phyloP scores from a whole-genome alignment of 73 alveolate genomes.

The Paramecium pentaurelia region DNA sequence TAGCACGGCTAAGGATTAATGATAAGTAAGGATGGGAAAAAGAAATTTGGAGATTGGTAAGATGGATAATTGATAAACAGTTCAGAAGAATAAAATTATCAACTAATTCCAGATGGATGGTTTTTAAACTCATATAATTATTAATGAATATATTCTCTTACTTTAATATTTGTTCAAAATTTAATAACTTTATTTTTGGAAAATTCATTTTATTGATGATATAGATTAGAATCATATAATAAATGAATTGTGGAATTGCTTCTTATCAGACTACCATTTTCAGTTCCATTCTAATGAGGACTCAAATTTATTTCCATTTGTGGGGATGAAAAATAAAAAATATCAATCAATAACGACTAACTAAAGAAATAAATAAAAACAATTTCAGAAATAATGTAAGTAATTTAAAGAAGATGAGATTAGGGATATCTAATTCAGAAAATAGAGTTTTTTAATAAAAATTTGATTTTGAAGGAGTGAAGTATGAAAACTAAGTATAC shows the following conservation, averaged over 20 bases:
- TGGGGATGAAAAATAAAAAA: not conserved
- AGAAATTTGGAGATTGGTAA: conserved; percentile 58
- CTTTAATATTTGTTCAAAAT: not conserved
- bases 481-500: not conserved
- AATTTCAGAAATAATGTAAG: not conserved
- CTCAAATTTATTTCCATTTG: not conserved
- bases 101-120: conserved; percentile 39
- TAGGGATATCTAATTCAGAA: not conserved
- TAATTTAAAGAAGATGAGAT: not conserved
- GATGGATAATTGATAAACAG: conserved; percentile 56
- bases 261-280: not conserved
- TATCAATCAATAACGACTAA: not conserved
- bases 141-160: not conserved
- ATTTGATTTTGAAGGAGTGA: not conserved
- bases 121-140: not conserved
- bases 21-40: conserved; percentile 21
- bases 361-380: not conserved
- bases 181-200: not conserved
- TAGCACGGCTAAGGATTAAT: conserved; percentile 72
- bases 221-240: not conserved
- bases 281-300: not conserved
- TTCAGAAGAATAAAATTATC: not conserved
- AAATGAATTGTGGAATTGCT: not conserved
- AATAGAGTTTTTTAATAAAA: not conserved
- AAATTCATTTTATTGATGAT: not conserved